phyloP scores from a whole-genome alignment of 2,329 filamentous ascomycete genomes.

The Aspergillus piperis region DNA sequence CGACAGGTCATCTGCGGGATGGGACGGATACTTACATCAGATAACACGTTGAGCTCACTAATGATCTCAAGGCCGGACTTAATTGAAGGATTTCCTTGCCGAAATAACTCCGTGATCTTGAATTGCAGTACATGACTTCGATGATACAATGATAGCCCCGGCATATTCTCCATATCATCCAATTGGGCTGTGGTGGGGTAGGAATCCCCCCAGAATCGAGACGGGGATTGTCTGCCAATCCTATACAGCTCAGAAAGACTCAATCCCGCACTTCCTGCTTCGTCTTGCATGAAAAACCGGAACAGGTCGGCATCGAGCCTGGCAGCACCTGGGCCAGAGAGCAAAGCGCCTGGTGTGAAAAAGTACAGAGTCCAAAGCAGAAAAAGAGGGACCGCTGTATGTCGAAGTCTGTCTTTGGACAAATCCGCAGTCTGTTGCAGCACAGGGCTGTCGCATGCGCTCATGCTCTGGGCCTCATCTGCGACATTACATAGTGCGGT shows the following conservation, averaged over 20 bases:
- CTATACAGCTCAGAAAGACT: constrained; percentile 26
- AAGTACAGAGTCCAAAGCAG: constrained; percentile 32
- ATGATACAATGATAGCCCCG: constrained; percentile 26
- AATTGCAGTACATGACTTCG: constrained; percentile 29
- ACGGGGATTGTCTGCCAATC: constrained; percentile 29
- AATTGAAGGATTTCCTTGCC: constrained; percentile 11
- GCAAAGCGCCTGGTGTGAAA: constrained; percentile 26
- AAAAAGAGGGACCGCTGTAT: constrained; percentile 29
- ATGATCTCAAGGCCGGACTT: constrained; percentile 21
- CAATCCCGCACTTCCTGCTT: constrained; percentile 13
- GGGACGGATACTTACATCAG: constrained; percentile 19
- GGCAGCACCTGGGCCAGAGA: constrained; percentile 20
- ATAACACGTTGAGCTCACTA: constrained; percentile 22
- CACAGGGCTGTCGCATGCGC: neutral
- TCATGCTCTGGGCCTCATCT: neutral
- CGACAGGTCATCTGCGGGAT: neutral
- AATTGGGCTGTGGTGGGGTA: constrained; percentile 28
- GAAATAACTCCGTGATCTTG: constrained; percentile 27
- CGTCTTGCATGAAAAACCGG: constrained; percentile 24
- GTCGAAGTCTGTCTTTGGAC: constrained; percentile 16
- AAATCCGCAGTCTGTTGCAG: neutral
- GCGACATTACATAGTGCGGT: neutral
- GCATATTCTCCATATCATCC: constrained; percentile 31
- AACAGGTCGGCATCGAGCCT: constrained; percentile 24
- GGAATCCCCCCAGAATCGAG: constrained; percentile 28